These are phyloP conservation scores for Penicillium brevicompactum DNA, from an alignment of 2,329 filamentous ascomycete genomes.

Conservation along the genomic window DNA sequence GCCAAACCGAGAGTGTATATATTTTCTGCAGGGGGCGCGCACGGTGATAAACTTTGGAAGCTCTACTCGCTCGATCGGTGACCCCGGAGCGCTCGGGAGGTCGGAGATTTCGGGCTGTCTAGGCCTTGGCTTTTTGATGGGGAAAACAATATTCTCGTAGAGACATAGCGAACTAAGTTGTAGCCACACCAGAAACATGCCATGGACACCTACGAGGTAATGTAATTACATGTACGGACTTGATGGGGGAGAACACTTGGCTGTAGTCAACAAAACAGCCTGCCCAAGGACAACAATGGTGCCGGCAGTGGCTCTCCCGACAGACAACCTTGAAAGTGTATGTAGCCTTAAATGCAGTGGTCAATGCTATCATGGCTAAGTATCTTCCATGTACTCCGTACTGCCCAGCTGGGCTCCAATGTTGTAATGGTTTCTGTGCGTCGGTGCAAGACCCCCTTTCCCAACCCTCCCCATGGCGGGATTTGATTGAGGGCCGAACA, in stretches of 20 bases:
- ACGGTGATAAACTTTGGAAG: conserved; percentile 2
- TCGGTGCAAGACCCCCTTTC: conserved; percentile 12
- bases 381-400: not conserved
- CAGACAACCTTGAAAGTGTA: not conserved
- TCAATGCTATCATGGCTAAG: not conserved
- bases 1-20: not conserved
- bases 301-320: not conserved
- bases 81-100: conserved; percentile 10
- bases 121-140: conserved; percentile 7
- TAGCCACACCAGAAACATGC: not conserved
- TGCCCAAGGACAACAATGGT: not conserved
- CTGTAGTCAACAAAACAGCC: conserved; percentile 1
- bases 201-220: not conserved
- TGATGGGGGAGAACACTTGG: not conserved
- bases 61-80: conserved; percentile 7
- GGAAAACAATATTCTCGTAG: not conserved
- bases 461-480: conserved; percentile 11
- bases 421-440: conserved; percentile 1
- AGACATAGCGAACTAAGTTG: not conserved
- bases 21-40: not conserved
- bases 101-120: conserved; percentile 15
- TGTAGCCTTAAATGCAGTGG: not conserved
- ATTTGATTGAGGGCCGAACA: conserved; percentile 16
- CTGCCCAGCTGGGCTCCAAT: not conserved
- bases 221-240: conserved; percentile 4